Conservation (phyloP, 2,329 filamentous ascomycete genomes). For the Claviceps paspali region DNA sequence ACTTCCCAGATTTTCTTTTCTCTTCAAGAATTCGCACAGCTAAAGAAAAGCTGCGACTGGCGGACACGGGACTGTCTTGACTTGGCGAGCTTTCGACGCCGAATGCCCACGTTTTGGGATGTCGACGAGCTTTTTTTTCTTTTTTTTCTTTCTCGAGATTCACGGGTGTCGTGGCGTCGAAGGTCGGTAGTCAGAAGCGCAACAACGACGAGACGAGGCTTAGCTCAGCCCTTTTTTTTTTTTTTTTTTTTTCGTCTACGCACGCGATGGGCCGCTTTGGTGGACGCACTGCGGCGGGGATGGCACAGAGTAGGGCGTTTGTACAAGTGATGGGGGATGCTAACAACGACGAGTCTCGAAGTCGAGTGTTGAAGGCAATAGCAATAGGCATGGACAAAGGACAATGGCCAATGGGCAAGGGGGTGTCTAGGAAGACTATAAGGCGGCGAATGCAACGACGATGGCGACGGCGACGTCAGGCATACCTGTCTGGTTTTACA, state of each 20-base stretch:
- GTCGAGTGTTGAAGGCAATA: neutral
- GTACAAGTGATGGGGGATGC: constrained; percentile 1
- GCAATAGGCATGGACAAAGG: neutral
- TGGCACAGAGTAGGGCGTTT: constrained; percentile 3
- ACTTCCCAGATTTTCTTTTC: neutral
- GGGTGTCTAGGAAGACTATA: neutral
- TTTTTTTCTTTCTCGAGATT: no score
- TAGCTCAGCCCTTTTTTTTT: constrained; percentile 4
- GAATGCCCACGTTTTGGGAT: neutral
- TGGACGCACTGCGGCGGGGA: constrained; percentile 3
- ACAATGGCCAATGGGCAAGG: neutral
- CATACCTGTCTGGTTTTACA: neutral
- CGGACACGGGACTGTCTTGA: constrained; percentile 1
- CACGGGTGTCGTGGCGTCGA: neutral
- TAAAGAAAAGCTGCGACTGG: neutral
- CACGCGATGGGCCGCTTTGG: constrained; percentile 2
- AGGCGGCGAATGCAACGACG: constrained; percentile 2
- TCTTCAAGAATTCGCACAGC: constrained; percentile 3
- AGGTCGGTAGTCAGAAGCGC: no score
- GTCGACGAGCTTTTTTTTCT: neutral
- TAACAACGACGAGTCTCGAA: neutral
- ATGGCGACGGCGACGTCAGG: constrained; percentile 4
- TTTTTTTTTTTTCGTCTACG: constrained; percentile 3
- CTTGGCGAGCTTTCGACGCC: neutral
- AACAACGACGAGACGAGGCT: no score